These are phyloP conservation scores for Entomortierella chlamydospora DNA, from an alignment of 192 early-diverging fungal genomes.

Conservation along the genomic window DNA sequence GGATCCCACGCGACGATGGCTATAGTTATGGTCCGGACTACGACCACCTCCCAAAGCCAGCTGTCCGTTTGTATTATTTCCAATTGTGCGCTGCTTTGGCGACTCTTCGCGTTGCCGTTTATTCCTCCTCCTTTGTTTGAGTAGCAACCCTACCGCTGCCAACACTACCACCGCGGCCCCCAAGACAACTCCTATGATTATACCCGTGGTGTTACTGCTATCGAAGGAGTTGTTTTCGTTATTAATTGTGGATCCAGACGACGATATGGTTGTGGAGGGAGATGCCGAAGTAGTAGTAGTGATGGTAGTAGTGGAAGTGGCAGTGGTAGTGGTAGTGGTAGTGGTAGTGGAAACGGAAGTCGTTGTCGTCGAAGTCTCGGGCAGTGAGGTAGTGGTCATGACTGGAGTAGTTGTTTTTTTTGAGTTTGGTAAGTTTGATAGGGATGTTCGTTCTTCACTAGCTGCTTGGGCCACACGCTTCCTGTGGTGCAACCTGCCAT, in stretches of 20 bases:
- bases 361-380: neutral
- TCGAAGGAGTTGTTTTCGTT: neutral
- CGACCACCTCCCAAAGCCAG: neutral
- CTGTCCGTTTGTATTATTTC: neutral
- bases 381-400: neutral
- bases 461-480: neutral
- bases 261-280: neutral
- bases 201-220: neutral
- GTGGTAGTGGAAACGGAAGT: neutral
- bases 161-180: conserved; percentile 2
- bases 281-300: conserved; percentile 1
- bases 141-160: neutral
- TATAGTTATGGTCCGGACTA: neutral
- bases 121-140: neutral
- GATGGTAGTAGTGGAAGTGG: neutral
- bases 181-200: neutral
- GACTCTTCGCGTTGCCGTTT: neutral
- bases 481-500: neutral
- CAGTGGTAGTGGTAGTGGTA: neutral
- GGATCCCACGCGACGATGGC: neutral
- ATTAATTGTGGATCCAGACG: neutral
- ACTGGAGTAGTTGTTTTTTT: neutral
- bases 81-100: conserved; percentile 21
- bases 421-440: neutral
- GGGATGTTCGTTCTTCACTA: neutral